Base-by-base conservation (phyloP, 495 filamentous ascomycete species). In the Tuber umbilicatum region DNA sequence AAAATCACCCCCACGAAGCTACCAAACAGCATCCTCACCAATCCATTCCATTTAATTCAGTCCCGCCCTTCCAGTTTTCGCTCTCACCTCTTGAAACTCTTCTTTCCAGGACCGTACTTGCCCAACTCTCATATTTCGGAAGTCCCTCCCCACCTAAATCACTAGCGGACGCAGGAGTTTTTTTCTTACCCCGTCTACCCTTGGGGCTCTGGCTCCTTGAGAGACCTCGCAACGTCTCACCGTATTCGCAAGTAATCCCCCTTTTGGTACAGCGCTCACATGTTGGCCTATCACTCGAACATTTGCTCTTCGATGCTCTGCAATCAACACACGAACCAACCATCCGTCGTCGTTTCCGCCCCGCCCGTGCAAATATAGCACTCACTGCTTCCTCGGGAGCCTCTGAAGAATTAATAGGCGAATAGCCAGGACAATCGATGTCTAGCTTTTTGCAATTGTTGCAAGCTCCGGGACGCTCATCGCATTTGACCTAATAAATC, bases 401-500 rank as follows among this genome's bases (percentile, higher is more conserved):
- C 27, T 64, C 55, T 17, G 55, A 64, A 5, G 55, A 17, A 64
- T 35, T 35, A 3, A 17, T 5, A 31, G 55, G 55, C 27, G 55
- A 64, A 64, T 64, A 64, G 12, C 55, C 55, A 35, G 55, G 55
- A 16, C 55, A 64, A 64, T 64, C 55, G 55, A 64, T 64, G 4
- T 64, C 55, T 2, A 64, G 55, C 14, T 64, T 64, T 27, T 35
- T 27, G 55, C 55, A 64, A 64, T 64, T 64, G 14, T 12, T 64
- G 55, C 55, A 64, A 64, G 55, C 27, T 64, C 55, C 55, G 55
- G 55, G 55, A 35, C 55, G 55, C 55, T 64, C 55, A 64, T 64
- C 55, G 55, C 55, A 64, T 35, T 64, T 64, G 55, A 64, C 55
- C 55, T 64, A 14, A 17, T 35, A 64, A 35, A 35, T 5, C 55